Percentiles rank a stretch among this genome's conserved stretches.
These are phyloP conservation scores for Cyclotella choctawhatcheeana DNA, from an alignment of 108 stramenopile genomes.

Conservation along the genomic window DNA sequence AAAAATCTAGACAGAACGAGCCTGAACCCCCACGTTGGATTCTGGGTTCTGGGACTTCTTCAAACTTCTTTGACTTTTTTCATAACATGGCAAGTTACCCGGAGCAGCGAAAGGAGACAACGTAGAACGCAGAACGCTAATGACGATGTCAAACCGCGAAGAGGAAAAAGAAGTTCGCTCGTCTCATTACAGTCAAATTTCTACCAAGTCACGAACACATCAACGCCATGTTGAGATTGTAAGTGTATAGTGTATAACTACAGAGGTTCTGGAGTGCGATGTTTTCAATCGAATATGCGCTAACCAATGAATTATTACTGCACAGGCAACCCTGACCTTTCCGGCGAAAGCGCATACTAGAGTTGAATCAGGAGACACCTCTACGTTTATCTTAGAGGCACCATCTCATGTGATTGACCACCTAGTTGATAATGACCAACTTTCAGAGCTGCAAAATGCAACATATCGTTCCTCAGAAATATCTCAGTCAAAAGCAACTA, in stretches of 20 bases:
- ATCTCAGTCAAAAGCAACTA: background rate
- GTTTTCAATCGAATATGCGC: background rate
- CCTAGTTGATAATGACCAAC: conserved; percentile 21
- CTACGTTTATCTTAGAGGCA: conserved; percentile 35
- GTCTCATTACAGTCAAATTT: background rate
- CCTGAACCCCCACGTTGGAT: too few relatives aligned
- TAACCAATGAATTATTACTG: background rate
- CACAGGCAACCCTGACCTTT: conserved; percentile 34
- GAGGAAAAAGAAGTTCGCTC: background rate
- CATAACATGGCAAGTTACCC: too few relatives aligned
- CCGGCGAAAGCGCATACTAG: conserved; percentile 22
- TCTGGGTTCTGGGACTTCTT: too few relatives aligned
- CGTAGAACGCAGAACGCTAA: too few relatives aligned
- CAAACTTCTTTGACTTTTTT: too few relatives aligned
- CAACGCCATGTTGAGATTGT: conserved; percentile 17
- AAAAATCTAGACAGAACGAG: too few relatives aligned
- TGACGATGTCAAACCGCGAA: too few relatives aligned
- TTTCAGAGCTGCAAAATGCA: background rate
- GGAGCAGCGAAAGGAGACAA: too few relatives aligned
- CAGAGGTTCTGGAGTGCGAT: background rate
- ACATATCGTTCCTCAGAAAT: background rate
- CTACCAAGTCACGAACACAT: background rate
- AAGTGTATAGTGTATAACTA: background rate
- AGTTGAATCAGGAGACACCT: conserved; percentile 31
- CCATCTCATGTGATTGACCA: conserved; percentile 35